Base-by-base conservation (phyloP, 2,329 filamentous ascomycete genomes). In the Helotiales sp. region DNA sequence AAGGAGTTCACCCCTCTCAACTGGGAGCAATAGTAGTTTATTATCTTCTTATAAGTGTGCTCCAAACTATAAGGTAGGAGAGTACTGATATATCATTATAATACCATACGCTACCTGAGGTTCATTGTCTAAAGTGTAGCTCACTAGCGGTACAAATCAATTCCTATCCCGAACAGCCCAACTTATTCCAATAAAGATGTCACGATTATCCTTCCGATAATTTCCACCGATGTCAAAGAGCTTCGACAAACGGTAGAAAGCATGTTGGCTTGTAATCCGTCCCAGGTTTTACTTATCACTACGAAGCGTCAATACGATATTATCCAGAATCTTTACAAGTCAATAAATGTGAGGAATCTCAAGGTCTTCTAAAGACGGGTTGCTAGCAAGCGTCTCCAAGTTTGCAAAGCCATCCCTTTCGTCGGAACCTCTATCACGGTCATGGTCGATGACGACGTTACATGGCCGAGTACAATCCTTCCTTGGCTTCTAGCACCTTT, bases 361-460 rank as follows among this genome's bases (percentile, higher is more conserved):
- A 86, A 88, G 64, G 89, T 97, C 49, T 84, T 95, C 71, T 90
- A 87, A 71, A 92, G 93, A 30, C 85, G 87, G 68, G 94, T 97
- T 77, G 93, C 95, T 73, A 98, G 98, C 83, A 98, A 98, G 83
- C 91, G 95, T 64, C 88, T 95, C 24, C 95, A 98, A 79, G 93
- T 98, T 77, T 96, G 93, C 79, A 88, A 93, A 77, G 95, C 93
- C 4, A 91, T 98, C 58, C 93, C 94, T 24, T 87, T 93, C 72
- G 93, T 97, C 65, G 85, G 83, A 72, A 97, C 95, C 0, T 82
- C 86, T 61, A 93, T 97, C 77, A 97, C 93, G 43, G 87, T 98
- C 74, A 93, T 98, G 82, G 93, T 94, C 26, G 95, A 98, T 78
- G 95, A 98, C 79, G 95, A 98, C 78, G 94, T 98, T 69, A 93